Conservation (phyloP, 208 protist species). For the Trypanosoma mega region DNA sequence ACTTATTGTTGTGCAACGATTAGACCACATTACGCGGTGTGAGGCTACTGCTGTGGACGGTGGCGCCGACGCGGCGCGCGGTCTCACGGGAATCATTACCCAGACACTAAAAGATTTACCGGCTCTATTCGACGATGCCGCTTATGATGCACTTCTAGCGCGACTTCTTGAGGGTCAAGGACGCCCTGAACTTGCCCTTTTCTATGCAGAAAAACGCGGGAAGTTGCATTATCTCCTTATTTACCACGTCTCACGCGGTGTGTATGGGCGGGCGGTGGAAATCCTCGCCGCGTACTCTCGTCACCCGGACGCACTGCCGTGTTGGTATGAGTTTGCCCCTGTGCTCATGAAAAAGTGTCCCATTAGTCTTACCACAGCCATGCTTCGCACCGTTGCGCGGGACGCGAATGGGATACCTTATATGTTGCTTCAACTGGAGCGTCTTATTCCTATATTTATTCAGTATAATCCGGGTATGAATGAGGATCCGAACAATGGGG, state of each 20-base stretch:
- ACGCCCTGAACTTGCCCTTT: slow-evolving; percentile 62
- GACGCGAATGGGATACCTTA: slow-evolving; percentile 49
- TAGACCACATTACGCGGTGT: slow-evolving; percentile 22
- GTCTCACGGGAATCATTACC: slow-evolving; percentile 33
- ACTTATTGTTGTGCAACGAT: slow-evolving; percentile 27
- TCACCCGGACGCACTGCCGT: slow-evolving; percentile 30
- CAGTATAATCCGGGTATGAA: slow-evolving; percentile 73
- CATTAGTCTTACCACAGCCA: slow-evolving; percentile 63
- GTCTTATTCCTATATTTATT: slow-evolving; percentile 93
- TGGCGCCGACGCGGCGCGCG: slow-evolving; percentile 2
- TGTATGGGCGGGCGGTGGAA: slow-evolving; percentile 46
- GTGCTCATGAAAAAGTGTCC: slow-evolving; percentile 88
- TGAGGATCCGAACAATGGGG: slow-evolving; percentile 42
- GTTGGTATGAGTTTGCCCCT: slow-evolving; percentile 93
- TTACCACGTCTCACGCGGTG: slow-evolving; percentile 37
- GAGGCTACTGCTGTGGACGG: slow-evolving; percentile 1
- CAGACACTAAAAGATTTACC: slow-evolving; percentile 26
- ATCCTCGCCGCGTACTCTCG: slow-evolving; percentile 43
- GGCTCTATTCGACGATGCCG: slow-evolving; percentile 31
- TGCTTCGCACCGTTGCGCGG: slow-evolving; percentile 48
- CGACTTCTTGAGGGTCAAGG: slow-evolving; percentile 87
- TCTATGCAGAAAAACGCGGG: slow-evolving; percentile 71
- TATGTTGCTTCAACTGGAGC: slow-evolving; percentile 59
- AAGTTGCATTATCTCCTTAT: slow-evolving; percentile 70
- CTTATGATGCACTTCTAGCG: slow-evolving; percentile 50